Conservation (phyloP, 2,329 filamentous ascomycete species). For the Xylogone sp. region DNA sequence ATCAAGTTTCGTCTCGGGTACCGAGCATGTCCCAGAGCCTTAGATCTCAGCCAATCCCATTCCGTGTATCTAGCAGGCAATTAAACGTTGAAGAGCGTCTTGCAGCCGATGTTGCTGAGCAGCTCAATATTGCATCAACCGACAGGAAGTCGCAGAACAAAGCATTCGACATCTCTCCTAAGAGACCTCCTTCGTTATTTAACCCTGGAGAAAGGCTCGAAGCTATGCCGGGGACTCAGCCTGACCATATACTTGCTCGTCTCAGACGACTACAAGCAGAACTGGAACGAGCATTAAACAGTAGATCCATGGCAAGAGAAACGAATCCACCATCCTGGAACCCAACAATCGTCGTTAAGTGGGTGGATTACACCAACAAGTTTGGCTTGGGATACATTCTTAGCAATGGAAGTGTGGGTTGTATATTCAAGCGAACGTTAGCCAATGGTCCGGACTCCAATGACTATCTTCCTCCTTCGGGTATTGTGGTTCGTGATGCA, state of each 20-base stretch:
- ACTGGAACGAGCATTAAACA: conserved; percentile 59
- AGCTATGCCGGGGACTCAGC: conserved; percentile 48
- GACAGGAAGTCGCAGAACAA: conserved; percentile 17
- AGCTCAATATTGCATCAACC: conserved; percentile 17
- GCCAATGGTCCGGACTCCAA: conserved; percentile 42
- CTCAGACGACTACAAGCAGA: conserved; percentile 55
- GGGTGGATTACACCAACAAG: conserved; percentile 87
- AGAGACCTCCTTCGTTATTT: conserved; percentile 40
- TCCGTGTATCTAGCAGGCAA: not conserved
- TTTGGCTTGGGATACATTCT: conserved; percentile 82
- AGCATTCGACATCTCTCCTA: conserved; percentile 36
- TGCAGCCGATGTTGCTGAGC: conserved; percentile 23
- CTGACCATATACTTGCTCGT: conserved; percentile 53
- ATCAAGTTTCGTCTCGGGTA: not conserved
- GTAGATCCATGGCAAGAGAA: conserved; percentile 58
- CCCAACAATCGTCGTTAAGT: conserved; percentile 68
- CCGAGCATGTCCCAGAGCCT: not conserved
- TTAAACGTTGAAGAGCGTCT: conserved; percentile 23
- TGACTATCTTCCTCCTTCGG: conserved; percentile 61
- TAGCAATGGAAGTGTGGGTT: conserved; percentile 77
- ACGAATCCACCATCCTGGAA: conserved; percentile 51
- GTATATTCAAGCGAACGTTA: conserved; percentile 52
- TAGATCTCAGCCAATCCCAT: not conserved
- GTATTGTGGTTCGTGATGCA: conserved; percentile 67
- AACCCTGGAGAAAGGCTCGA: conserved; percentile 49